Percentiles rank a stretch among this genome's conserved stretches.
Evolutionary conservation across 106 monocot species (phyloP).

Genomic region (Apostasia shenzhenica): DNA sequence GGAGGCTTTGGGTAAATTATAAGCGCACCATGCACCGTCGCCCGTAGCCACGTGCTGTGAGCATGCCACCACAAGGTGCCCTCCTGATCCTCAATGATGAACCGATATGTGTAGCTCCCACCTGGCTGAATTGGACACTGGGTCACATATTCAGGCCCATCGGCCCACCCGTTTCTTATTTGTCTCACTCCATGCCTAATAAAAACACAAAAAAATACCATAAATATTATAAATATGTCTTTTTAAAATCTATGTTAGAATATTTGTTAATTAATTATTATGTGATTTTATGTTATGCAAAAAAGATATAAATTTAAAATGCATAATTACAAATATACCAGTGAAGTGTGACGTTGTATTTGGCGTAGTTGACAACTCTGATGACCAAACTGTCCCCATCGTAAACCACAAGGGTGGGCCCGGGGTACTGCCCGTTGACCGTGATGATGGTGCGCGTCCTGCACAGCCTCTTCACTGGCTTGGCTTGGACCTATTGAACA

Average conservation of each 20-base stretch:
- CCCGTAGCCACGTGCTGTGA: not conserved
- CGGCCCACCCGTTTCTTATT: constrained; percentile 48
- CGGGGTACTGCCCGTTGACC: constrained; percentile 62
- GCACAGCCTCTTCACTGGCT: constrained; percentile 82
- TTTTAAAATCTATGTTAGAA: no score
- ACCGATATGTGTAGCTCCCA: constrained; percentile 9
- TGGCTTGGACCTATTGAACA: constrained; percentile 33
- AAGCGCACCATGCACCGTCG: constrained; percentile 6
- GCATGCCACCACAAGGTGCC: constrained; percentile 18
- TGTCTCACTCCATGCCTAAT: constrained; percentile 53
- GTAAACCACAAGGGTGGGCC: constrained; percentile 49
- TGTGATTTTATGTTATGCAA: no score
- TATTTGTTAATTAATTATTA: no score
- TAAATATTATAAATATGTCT: not conserved
- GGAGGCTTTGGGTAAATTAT: constrained; percentile 2
- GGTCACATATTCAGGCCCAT: constrained; percentile 32
- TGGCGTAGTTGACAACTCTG: constrained; percentile 46
- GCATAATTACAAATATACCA: constrained; percentile 25
- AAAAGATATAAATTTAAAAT: no score
- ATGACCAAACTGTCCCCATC: constrained; percentile 52
- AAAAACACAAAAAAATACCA: not conserved
- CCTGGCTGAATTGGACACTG: constrained; percentile 14
- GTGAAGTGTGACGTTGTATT: constrained; percentile 63
- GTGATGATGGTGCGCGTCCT: constrained; percentile 43
- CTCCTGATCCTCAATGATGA: constrained; percentile 12